Evolutionary conservation across 768 basidiomycete species (phyloP).

Genomic region (Gloeostereum incarnatum): DNA sequence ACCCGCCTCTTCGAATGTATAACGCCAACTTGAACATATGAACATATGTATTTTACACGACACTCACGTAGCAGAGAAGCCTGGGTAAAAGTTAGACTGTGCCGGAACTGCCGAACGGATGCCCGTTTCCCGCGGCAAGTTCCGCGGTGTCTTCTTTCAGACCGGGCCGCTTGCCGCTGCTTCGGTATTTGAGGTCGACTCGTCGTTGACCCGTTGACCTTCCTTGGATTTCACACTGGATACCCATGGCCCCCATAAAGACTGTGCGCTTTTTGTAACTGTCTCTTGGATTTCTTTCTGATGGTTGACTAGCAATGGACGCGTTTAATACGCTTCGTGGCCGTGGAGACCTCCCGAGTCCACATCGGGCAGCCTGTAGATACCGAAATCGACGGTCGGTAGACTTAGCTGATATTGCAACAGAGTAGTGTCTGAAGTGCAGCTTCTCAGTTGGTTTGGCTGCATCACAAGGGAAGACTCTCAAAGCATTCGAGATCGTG

Average conservation of each 20-base stretch:
- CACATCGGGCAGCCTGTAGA: constrained; percentile 78
- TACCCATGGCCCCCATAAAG: constrained; percentile 55
- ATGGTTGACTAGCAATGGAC: constrained; percentile 50
- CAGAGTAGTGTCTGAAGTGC: constrained; percentile 2
- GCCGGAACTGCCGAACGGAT: too few species aligned
- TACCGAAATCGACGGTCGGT: constrained; percentile 49
- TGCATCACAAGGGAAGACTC: constrained; percentile 36
- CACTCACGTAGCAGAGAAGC: too few species aligned
- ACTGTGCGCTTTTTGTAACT: constrained; percentile 31
- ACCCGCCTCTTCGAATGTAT: too few species aligned
- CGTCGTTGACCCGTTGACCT: too few species aligned
- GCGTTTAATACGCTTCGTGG: constrained; percentile 75
- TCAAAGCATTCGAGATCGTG: constrained; percentile 64
- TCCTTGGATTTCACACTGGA: too few species aligned
- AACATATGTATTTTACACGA: too few species aligned
- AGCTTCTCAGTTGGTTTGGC: constrained; percentile 46
- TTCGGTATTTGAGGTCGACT: too few species aligned
- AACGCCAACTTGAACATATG: too few species aligned
- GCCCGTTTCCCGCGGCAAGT: too few species aligned
- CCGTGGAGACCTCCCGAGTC: constrained; percentile 61
- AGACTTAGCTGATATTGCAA: not conserved
- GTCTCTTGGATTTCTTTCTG: constrained; percentile 1
- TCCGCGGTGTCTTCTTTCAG: too few species aligned
- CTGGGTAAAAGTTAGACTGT: too few species aligned
- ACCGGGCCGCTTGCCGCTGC: too few species aligned